Conservation (phyloP, 2,329 filamentous ascomycete genomes). For the Cladorrhinum sp. region DNA sequence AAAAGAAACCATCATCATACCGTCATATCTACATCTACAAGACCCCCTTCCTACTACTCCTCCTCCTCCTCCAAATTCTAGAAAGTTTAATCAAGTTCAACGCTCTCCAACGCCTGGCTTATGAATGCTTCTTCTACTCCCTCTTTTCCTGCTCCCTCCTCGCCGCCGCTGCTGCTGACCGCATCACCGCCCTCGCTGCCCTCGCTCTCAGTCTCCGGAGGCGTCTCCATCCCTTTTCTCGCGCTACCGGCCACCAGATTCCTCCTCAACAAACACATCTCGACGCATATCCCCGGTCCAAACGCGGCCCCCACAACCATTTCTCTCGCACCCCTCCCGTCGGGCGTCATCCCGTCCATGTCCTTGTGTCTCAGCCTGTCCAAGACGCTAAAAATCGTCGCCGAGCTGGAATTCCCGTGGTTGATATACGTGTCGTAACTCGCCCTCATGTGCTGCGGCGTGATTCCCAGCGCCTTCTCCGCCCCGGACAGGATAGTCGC, state of each 20-base stretch:
- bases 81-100: conserved; percentile 32
- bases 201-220: conserved; percentile 54
- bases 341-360: conserved; percentile 56
- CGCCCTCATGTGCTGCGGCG: conserved; percentile 63
- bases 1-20: too few species aligned
- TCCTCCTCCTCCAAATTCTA: background rate
- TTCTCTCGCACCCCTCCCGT: conserved; percentile 44
- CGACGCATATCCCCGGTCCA: conserved; percentile 65
- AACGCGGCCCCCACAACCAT: conserved; percentile 67
- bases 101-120: conserved; percentile 30
- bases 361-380: conserved; percentile 57
- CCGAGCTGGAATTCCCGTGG: conserved; percentile 66
- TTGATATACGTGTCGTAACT: conserved; percentile 67
- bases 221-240: conserved; percentile 44
- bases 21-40: too few species aligned
- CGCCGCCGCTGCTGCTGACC: background rate
- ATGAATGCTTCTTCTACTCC: conserved; percentile 29
- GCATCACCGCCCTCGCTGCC: conserved; percentile 38
- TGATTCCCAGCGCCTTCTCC: conserved; percentile 55
- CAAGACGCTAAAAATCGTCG: conserved; percentile 67
- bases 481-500: conserved; percentile 63
- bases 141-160: background rate
- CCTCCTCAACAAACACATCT: conserved; percentile 64
- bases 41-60: too few species aligned
- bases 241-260: conserved; percentile 29